These are phyloP conservation scores for Margaritispora aquatica DNA, from an alignment of 495 filamentous ascomycete species.

Conservation along the genomic window DNA sequence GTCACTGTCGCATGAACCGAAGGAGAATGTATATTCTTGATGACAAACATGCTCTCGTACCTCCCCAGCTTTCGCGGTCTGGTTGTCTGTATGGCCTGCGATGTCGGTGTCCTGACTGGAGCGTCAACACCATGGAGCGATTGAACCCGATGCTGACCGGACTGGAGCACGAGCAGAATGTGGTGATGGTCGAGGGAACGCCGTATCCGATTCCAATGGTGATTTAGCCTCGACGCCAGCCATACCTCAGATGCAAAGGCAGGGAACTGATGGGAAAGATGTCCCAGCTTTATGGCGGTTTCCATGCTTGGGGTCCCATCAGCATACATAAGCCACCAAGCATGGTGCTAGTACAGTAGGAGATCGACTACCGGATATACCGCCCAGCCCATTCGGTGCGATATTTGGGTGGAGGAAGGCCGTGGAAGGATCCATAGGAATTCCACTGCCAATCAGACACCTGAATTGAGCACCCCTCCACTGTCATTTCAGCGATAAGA, in stretches of 20 bases:
- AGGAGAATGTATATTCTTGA: too few relatives aligned
- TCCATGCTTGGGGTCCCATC: neutral
- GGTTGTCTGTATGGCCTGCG: too few relatives aligned
- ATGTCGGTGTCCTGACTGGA: too few relatives aligned
- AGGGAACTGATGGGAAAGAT: too few relatives aligned
- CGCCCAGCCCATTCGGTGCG: neutral
- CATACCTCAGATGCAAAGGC: neutral
- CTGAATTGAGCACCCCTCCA: neutral
- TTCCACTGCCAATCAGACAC: constrained; percentile 14
- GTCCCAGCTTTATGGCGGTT: neutral
- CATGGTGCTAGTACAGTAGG: too few relatives aligned
- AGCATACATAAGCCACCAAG: neutral
- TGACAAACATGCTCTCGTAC: too few relatives aligned
- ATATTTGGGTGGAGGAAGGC: neutral
- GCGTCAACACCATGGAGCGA: too few relatives aligned
- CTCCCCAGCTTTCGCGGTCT: too few relatives aligned
- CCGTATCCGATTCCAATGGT: neutral
- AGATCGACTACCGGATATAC: neutral
- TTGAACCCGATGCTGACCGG: neutral
- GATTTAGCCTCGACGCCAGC: neutral
- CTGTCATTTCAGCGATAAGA: neutral
- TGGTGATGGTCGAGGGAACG: neutral
- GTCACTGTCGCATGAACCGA: too few relatives aligned
- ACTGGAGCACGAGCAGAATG: neutral
- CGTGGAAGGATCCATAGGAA: constrained; percentile 1